Percentiles rank a stretch among this genome's conserved stretches.
Conservation (phyloP, 1,284 basidiomycete genomes). For the Ustilago cynodontis region DNA sequence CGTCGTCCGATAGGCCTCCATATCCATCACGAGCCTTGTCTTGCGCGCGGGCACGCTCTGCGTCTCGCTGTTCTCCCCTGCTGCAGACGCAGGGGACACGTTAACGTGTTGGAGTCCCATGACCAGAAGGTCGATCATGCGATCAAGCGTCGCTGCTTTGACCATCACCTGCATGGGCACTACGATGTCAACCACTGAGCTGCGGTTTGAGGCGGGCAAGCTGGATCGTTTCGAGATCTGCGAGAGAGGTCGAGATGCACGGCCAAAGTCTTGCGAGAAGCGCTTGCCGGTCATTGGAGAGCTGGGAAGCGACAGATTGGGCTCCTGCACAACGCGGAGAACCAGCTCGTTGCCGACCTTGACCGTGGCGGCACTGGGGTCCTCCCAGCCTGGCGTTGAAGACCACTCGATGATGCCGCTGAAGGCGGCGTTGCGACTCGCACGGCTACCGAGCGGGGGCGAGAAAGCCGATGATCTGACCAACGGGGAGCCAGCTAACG, state of each 20-base stretch:
- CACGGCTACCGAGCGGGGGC: slow-evolving; percentile 19
- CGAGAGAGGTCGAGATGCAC: slow-evolving; percentile 56
- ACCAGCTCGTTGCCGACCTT: slow-evolving; percentile 59
- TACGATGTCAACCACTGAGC: slow-evolving; percentile 56
- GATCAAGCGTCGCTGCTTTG: slow-evolving; percentile 60
- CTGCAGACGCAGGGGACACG: slow-evolving; percentile 17
- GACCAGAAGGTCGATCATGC: slow-evolving; percentile 66
- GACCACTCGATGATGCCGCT: slow-evolving; percentile 55
- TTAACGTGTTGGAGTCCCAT: slow-evolving; percentile 64
- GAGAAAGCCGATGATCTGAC: slow-evolving; percentile 47
- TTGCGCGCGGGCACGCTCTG: slow-evolving; percentile 29
- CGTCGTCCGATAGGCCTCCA: slow-evolving; percentile 53
- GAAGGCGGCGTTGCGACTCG: slow-evolving; percentile 35
- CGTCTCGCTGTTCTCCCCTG: slow-evolving; percentile 26
- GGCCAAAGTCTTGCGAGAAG: slow-evolving; percentile 62
- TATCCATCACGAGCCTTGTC: slow-evolving; percentile 57
- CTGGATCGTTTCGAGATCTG: slow-evolving; percentile 64
- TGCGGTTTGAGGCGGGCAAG: slow-evolving; percentile 63
- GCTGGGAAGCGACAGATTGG: slow-evolving; percentile 45
- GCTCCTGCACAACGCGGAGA: slow-evolving; percentile 43
- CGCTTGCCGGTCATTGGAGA: slow-evolving; percentile 59
- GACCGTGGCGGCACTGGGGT: slow-evolving; percentile 23
- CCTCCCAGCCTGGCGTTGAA: slow-evolving; percentile 21
- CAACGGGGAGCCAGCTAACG: slow-evolving; percentile 49
- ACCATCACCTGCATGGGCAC: slow-evolving; percentile 56